A percentile compares a stretch with the other conserved stretches of the same genome.
phyloP scores from a whole-genome alignment of 345 rosid species.

The Xanthoceras sorbifolium region DNA sequence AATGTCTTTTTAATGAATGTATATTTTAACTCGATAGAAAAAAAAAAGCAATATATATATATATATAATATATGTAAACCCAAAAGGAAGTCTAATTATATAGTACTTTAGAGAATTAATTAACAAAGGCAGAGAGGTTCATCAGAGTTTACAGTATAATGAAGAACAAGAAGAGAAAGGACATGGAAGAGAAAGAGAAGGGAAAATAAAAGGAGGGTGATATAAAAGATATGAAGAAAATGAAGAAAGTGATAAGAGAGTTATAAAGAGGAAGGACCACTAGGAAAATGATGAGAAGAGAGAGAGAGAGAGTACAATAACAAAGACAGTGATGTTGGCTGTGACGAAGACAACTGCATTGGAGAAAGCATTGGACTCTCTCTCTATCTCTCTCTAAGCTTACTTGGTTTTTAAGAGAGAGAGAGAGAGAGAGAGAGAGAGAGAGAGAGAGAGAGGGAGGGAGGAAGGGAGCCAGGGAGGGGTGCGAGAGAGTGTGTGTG shows the following conservation, averaged over 20 bases:
- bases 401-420: conserved; percentile 11
- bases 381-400: conserved; percentile 20
- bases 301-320: conserved; percentile 46
- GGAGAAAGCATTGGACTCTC: conserved; percentile 56
- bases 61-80: no score
- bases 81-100: background rate
- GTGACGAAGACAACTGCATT: conserved; percentile 74
- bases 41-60: no score
- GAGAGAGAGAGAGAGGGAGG: conserved; percentile 15
- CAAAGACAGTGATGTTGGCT: conserved; percentile 71
- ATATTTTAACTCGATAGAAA: no score
- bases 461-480: conserved; percentile 20
- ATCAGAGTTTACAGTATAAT: background rate
- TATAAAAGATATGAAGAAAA: conserved; percentile 38
- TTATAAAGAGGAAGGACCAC: conserved; percentile 82
- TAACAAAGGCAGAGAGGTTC: background rate
- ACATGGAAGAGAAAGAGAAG: conserved; percentile 3
- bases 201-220: conserved; percentile 16
- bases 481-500: background rate
- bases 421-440: conserved; percentile 18
- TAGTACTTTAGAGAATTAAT: background rate
- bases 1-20: background rate
- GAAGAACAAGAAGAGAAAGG: background rate
- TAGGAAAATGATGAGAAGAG: conserved; percentile 24
- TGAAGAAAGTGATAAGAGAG: conserved; percentile 50